Evolutionary conservation across 139 green algal genomes (phyloP).

Genomic region (Medakamo hakoo): DNA sequence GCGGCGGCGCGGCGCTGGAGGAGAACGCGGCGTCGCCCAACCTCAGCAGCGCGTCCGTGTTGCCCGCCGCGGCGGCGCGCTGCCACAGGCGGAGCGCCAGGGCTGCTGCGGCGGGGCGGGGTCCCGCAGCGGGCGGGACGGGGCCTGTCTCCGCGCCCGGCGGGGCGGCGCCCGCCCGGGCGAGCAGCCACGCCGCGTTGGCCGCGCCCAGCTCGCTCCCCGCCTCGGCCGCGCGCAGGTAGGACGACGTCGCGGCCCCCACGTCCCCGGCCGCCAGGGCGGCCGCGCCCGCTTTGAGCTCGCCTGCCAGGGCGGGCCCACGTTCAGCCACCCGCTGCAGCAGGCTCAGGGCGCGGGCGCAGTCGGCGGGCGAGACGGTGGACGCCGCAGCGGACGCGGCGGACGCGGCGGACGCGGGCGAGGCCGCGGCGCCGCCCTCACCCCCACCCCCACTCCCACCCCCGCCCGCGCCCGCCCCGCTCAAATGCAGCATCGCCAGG

Average conservation of each 20-base stretch:
- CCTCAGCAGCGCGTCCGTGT: slow-evolving; percentile 47
- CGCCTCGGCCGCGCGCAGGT: slow-evolving; percentile 62
- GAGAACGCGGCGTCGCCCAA: slow-evolving; percentile 82
- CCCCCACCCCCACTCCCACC: no score
- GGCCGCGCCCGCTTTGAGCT: neutral
- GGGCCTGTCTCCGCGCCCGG: neutral
- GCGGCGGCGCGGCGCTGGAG: slow-evolving; percentile 36
- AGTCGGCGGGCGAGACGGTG: slow-evolving; percentile 6
- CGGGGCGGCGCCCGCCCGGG: slow-evolving; percentile 12
- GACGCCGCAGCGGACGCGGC: neutral
- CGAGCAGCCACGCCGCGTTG: slow-evolving; percentile 89
- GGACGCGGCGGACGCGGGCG: neutral
- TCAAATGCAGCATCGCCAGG: slow-evolving; percentile 71
- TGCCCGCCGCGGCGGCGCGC: slow-evolving; percentile 55
- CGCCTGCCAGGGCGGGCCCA: slow-evolving; percentile 8
- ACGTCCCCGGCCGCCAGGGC: slow-evolving; percentile 25
- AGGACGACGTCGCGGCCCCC: slow-evolving; percentile 39
- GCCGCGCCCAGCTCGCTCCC: slow-evolving; percentile 75
- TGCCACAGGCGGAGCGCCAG: slow-evolving; percentile 41
- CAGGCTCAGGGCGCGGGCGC: slow-evolving; percentile 20
- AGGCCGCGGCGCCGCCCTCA: neutral
- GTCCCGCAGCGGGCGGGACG: neutral
- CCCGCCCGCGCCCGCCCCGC: slow-evolving; percentile 13
- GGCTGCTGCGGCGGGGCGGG: slow-evolving; percentile 1
- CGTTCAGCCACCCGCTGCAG: slow-evolving; percentile 47